Percentiles rank a stretch among this genome's conserved stretches.
Evolutionary conservation across 805 yeast species (phyloP).

Genomic region (Zygotorulaspora chibaensis): DNA sequence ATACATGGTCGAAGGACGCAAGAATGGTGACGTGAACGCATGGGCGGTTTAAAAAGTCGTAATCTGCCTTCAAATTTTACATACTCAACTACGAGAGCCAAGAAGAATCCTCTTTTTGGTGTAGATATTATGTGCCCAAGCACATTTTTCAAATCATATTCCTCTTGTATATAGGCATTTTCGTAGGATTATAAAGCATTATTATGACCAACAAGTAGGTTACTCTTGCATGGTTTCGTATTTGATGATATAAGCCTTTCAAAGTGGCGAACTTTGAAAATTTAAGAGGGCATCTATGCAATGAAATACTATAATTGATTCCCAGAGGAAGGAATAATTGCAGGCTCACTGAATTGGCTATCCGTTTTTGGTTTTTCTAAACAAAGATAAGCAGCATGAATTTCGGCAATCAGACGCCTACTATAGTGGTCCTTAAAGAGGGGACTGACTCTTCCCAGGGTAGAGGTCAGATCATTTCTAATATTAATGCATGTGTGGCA

Average conservation of each 20-base stretch:
- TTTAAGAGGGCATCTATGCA: slow-evolving; percentile 1
- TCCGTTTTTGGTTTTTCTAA: neutral
- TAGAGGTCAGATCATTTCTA: slow-evolving; percentile 88
- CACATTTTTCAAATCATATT: neutral
- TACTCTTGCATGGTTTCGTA: neutral
- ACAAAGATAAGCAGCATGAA: slow-evolving; percentile 50
- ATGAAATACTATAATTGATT: neutral
- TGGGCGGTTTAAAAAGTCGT: slow-evolving; percentile 49
- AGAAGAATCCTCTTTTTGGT: too few relatives aligned
- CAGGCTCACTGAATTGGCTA: neutral
- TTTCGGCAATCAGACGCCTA: slow-evolving; percentile 90
- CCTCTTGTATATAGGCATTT: slow-evolving; percentile 2
- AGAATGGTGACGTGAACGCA: slow-evolving; percentile 54
- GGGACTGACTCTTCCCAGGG: slow-evolving; percentile 98
- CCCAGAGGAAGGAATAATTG: too few relatives aligned
- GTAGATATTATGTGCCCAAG: too few relatives aligned
- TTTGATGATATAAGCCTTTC: neutral
- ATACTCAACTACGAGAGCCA: too few relatives aligned
- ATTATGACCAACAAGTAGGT: neutral
- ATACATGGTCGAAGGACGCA: slow-evolving; percentile 61
- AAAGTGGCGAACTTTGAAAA: slow-evolving; percentile 1
- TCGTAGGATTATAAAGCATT: neutral
- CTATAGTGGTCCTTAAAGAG: slow-evolving; percentile 96
- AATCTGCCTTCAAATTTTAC: neutral
- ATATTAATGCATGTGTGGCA: slow-evolving; percentile 95